Conservation (phyloP, 2,329 filamentous ascomycete species). For the Ceratocystis alfenasii region DNA sequence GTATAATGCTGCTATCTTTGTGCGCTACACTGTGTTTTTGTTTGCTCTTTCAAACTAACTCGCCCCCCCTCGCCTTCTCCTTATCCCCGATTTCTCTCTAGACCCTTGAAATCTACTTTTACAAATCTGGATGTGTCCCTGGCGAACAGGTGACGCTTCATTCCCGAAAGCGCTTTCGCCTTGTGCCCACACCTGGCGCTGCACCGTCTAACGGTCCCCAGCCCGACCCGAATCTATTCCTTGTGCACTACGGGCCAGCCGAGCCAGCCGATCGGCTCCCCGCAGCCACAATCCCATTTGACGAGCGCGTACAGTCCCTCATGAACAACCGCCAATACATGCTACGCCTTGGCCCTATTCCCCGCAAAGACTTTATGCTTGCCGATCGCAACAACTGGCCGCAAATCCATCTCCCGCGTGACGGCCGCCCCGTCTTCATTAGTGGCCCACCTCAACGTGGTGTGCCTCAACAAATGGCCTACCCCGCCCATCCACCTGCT, state of each 20-base stretch:
- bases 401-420: constrained; percentile 57
- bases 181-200: constrained; percentile 58
- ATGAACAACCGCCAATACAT: constrained; percentile 52
- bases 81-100: constrained; percentile 30
- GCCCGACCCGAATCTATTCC: constrained; percentile 73
- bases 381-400: constrained; percentile 86
- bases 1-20: not conserved
- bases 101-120: constrained; percentile 80
- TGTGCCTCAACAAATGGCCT: constrained; percentile 50
- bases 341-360: constrained; percentile 66
- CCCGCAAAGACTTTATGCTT: constrained; percentile 89
- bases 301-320: constrained; percentile 47
- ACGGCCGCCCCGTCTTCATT: constrained; percentile 41
- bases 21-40: not conserved
- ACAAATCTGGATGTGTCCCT: constrained; percentile 67
- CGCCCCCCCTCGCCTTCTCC: not conserved
- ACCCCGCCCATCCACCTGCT: constrained; percentile 41
- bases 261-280: constrained; percentile 64
- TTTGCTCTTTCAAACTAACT: constrained; percentile 16
- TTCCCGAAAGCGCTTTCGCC: constrained; percentile 72
- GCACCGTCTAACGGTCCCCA: constrained; percentile 52
- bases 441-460: constrained; percentile 34
- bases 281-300: constrained; percentile 51
- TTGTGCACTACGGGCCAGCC: constrained; percentile 76
- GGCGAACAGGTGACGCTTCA: constrained; percentile 66